Percentiles rank a stretch among this genome's conserved stretches.
phyloP scores from a whole-genome alignment of 78 protist genomes.

The Isochrysis galbana region DNA sequence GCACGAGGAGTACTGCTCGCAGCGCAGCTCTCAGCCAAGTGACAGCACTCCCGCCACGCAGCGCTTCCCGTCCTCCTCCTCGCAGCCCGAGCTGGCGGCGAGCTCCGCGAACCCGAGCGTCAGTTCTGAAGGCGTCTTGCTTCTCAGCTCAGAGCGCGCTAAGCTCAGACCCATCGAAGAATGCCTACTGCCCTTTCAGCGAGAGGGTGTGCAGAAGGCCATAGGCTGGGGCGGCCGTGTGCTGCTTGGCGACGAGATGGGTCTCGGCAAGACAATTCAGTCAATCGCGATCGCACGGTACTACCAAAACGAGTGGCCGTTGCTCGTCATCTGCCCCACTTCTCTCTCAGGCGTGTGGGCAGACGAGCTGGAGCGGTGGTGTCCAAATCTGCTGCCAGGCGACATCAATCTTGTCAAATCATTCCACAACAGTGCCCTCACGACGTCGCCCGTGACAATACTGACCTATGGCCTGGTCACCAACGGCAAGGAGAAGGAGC shows the following conservation, averaged over 20 bases:
- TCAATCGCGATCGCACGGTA: background rate
- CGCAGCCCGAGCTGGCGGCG: too few relatives aligned
- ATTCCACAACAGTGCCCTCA: background rate
- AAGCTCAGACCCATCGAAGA: too few relatives aligned
- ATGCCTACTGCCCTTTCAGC: background rate
- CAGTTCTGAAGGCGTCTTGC: too few relatives aligned
- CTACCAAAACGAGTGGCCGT: constrained; percentile 7
- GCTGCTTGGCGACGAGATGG: constrained; percentile 23
- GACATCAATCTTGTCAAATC: background rate
- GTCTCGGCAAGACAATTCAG: constrained; percentile 24
- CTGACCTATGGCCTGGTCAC: constrained; percentile 14
- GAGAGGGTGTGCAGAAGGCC: background rate
- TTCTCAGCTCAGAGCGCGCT: too few relatives aligned
- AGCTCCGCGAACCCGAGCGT: too few relatives aligned
- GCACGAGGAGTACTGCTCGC: too few relatives aligned
- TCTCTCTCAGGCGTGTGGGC: background rate
- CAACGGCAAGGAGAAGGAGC: background rate
- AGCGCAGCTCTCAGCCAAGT: too few relatives aligned
- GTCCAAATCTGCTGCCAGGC: background rate
- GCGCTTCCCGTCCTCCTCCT: too few relatives aligned
- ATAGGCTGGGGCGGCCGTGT: background rate
- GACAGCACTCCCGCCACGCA: too few relatives aligned
- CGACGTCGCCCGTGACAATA: background rate
- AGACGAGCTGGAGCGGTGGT: background rate
- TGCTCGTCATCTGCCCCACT: background rate